Percentiles rank a stretch among this genome's conserved stretches.
phyloP scores from a whole-genome alignment of 805 yeast species.

The Nakazawaea anatomiae region DNA sequence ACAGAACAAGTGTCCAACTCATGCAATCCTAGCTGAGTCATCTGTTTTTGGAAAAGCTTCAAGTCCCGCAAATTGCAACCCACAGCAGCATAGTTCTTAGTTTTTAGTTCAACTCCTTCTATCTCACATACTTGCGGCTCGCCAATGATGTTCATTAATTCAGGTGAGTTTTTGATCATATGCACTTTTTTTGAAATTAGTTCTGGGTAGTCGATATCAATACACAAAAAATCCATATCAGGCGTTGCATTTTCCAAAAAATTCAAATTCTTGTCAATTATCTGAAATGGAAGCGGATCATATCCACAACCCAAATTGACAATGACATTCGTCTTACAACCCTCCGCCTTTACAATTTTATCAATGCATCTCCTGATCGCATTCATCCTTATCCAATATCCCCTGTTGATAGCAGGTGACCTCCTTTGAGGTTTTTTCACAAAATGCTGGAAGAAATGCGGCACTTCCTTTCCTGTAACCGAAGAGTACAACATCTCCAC shows the following conservation, averaged over 20 bases:
- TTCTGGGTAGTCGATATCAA: conserved; percentile 75
- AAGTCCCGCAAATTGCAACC: conserved; percentile 63
- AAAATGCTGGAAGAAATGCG: conserved; percentile 57
- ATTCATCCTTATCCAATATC: conserved; percentile 78
- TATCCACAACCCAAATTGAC: conserved; percentile 80
- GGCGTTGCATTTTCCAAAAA: neutral
- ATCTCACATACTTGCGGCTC: conserved; percentile 5
- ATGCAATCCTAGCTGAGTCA: conserved; percentile 21
- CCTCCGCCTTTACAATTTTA: conserved; percentile 32
- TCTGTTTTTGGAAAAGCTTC: conserved; percentile 27
- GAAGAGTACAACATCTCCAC: conserved; percentile 58
- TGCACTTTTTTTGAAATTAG: conserved; percentile 48
- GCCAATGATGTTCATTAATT: conserved; percentile 42
- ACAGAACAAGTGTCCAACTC: conserved; percentile 34
- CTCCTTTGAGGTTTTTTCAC: conserved; percentile 63
- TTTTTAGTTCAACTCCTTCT: conserved; percentile 24
- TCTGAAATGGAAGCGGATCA: conserved; percentile 54
- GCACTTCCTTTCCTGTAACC: conserved; percentile 19
- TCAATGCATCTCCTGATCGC: conserved; percentile 51
- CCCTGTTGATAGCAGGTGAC: conserved; percentile 77
- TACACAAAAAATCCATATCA: conserved; percentile 32
- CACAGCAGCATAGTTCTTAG: conserved; percentile 46
- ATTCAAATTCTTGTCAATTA: conserved; percentile 24
- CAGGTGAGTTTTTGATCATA: conserved; percentile 43
- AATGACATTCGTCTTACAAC: conserved; percentile 25